Base-by-base conservation (phyloP, 371 early-diverging fungal species). In the Amoeboaphelidium protococcarum region DNA sequence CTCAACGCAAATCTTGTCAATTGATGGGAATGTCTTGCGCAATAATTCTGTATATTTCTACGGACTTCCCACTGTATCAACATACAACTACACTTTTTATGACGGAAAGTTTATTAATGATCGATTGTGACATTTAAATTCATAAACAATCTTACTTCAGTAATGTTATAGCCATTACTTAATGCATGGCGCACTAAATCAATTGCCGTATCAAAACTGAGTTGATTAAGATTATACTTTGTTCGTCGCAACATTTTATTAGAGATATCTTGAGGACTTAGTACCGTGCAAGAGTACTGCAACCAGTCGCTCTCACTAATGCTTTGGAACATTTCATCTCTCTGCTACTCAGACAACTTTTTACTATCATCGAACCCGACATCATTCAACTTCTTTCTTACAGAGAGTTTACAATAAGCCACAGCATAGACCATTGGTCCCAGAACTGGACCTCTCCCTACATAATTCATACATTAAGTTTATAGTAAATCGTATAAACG, bases 391-490 rank as follows among this genome's bases (percentile, higher is more conserved):
- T 69, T 64, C 3, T 69, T 59, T 42, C 71, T 67, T 25, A 67
- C 67, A 2, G 70, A 64, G 2, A 71, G 44, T 0, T 74, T 74
- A 46, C 75, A 80, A 55, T 76, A 89, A 47, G 80, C 74, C 10
- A 76, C 64, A 1, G 82, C 82, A 60, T 94, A 96, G 0, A 92
- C 92, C 94, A 96, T 91, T 6, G 94, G 91, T 0, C 92, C 89
- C 1, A 98, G 67, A 2, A 97, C 94, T 2, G 99, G 98, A 0
- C 99, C 99, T 40, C 98, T 64, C 13, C 99, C 99, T 13, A 98
- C 99, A 55, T 99, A 98, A 59, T 99, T 98, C 1, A 99, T 84
- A 13, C 99, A n/a, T n/a, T n/a, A n/a, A n/a, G n/a, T n/a, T n/a
- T n/a, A n/a, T n/a, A n/a, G n/a, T n/a, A n/a, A n/a, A n/a, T n/a